Evolutionary conservation across 2,329 filamentous ascomycete genomes (phyloP), one percentile per base, ranked within the genome.

Genomic region (Triangularia verruculosa): DNA sequence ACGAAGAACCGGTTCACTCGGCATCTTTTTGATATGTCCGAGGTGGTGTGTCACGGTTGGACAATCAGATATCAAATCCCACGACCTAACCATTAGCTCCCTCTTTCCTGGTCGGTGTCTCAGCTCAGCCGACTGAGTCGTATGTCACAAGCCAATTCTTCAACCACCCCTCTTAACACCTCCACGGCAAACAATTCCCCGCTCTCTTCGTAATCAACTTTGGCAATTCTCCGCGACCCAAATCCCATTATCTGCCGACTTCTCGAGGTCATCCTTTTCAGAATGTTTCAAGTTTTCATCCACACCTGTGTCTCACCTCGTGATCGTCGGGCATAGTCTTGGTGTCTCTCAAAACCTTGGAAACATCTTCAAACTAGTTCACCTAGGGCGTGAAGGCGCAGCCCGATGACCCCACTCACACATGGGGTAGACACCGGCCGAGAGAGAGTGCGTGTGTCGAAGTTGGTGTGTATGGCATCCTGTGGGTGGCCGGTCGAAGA

Each of bases 401-500:
- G 64, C 57, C 59, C n/a, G n/a, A 59, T 43, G 60, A 65, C 61
- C 63, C 61, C 59, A 64, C 53, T 47, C 61, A 63, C 64, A 61
- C 63, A 61, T 56, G 47, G 56, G n/a, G 27, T 20, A 20, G 24
- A 7, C 3, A 7, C 11, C n/a, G 39, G 39, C 39, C 39, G 17
- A 47, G 39, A n/a, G n/a, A n/a, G n/a, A n/a, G n/a, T n/a, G n/a
- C n/a, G n/a, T n/a, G n/a, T n/a, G 17, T 22, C 1, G 22, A 54
- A 64, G 52, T 53, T 52, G 62, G 66, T 58, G 62, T 57, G 63
- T 30, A 56, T 53, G 64, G 34, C 62, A 39, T 65, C 64, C 64
- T 65, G 61, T 63, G 61, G 28, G 64, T 66, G 68, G 67, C 69
- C 68, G n/a, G 67, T 62, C 64, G 61, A 64, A 62, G 64, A 59